phyloP scores from a whole-genome alignment of 345 rosid genomes.

The Brassica nigra region DNA sequence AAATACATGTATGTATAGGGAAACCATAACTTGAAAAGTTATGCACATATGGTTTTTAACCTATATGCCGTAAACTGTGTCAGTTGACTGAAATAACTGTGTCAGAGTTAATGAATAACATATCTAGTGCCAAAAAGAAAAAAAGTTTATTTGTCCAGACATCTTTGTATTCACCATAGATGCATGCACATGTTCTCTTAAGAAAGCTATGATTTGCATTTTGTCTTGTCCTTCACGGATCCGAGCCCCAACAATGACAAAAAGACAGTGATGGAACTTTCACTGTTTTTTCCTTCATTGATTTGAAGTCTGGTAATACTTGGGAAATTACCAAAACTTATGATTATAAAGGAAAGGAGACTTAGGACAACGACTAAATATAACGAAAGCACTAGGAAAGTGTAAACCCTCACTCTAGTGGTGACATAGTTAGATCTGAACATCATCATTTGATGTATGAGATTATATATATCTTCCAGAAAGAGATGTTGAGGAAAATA shows the following conservation, averaged over 20 bases:
- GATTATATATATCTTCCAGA: neutral
- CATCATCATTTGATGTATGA: neutral
- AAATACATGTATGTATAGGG: neutral
- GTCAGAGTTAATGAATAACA: neutral
- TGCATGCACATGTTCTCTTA: neutral
- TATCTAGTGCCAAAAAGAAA: neutral
- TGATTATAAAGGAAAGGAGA: neutral
- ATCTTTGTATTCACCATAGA: neutral
- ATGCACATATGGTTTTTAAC: neutral
- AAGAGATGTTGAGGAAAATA: neutral
- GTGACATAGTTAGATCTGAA: neutral
- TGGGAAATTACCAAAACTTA: neutral
- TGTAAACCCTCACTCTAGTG: neutral
- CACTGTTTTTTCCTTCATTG: neutral
- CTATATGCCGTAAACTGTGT: neutral
- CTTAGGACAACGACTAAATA: neutral
- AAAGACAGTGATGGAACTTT: slow-evolving; percentile 17
- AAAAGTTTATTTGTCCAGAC: slow-evolving; percentile 7
- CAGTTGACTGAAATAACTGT: neutral
- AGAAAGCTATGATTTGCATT: slow-evolving; percentile 15
- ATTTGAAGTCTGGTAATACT: neutral
- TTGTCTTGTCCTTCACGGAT: slow-evolving; percentile 5
- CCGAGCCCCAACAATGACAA: slow-evolving; percentile 7
- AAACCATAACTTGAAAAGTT: slow-evolving; percentile 11
- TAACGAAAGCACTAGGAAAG: neutral